phyloP scores from a whole-genome alignment of 176 grass and related monocot genomes.

The Carex pumila region DNA sequence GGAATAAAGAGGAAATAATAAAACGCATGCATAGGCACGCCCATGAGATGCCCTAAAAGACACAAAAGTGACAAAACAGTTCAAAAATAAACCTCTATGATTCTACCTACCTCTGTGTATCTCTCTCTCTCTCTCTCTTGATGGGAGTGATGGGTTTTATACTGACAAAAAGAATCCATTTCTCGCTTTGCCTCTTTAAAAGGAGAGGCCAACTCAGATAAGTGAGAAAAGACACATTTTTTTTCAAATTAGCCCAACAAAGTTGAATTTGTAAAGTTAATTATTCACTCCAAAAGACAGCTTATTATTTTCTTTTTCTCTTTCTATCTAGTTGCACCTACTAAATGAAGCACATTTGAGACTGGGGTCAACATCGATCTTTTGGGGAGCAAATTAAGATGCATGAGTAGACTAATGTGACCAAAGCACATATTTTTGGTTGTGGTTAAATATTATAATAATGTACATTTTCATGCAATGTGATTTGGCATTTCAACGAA shows the following conservation, averaged over 20 bases:
- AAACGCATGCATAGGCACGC: conserved; percentile 10
- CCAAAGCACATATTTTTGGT: neutral
- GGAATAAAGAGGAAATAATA: conserved; percentile 26
- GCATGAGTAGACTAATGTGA: neutral
- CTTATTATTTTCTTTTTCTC: neutral
- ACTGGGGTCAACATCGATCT: neutral
- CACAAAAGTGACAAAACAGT: conserved; percentile 22
- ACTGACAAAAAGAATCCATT: conserved; percentile 38
- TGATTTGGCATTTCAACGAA: neutral
- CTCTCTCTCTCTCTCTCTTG: conserved; percentile 17
- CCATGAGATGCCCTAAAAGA: conserved; percentile 15
- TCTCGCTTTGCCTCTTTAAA: conserved; percentile 22
- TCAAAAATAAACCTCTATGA: neutral
- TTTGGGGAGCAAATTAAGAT: neutral
- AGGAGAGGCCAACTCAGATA: conserved; percentile 19
- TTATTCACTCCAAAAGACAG: neutral
- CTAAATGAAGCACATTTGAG: neutral
- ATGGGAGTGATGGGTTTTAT: conserved; percentile 31
- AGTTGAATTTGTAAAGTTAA: conserved; percentile 1
- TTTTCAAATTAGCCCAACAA: neutral
- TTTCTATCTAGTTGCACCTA: neutral
- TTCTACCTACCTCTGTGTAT: neutral
- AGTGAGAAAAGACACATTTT: conserved; percentile 8
- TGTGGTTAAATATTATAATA: neutral
- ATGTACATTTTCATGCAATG: neutral